These are phyloP conservation scores for Funneliformis mosseae DNA, from an alignment of 192 early-diverging fungal species.

Conservation along the genomic window DNA sequence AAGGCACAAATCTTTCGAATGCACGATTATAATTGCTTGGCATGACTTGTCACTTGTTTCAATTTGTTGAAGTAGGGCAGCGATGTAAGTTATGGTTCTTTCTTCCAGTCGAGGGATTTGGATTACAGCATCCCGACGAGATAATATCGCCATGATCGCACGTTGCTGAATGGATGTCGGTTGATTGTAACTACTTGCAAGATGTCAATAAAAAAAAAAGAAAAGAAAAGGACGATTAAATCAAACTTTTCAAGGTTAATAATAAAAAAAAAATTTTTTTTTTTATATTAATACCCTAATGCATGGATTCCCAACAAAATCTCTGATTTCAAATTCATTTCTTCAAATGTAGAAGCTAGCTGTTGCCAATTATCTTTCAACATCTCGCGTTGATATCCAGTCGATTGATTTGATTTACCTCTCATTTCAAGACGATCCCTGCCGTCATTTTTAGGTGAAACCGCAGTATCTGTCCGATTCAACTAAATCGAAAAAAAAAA, in stretches of 20 bases:
- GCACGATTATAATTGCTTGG: constrained; percentile 24
- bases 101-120: constrained; percentile 23
- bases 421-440: neutral
- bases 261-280: neutral
- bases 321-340: constrained; percentile 23
- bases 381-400: constrained; percentile 4
- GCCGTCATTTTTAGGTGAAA: neutral
- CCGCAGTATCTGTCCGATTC: neutral
- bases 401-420: neutral
- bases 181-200: constrained; percentile 3
- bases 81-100: constrained; percentile 9
- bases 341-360: constrained; percentile 13
- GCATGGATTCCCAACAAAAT: constrained; percentile 17
- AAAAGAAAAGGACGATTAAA: neutral
- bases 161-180: constrained; percentile 29
- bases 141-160: neutral
- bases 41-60: constrained; percentile 2
- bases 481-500: neutral
- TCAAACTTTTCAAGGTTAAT: neutral
- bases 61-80: constrained; percentile 25
- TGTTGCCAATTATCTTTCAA: constrained; percentile 23
- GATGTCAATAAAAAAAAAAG: no score
- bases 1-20: constrained; percentile 21
- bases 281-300: constrained; percentile 4
- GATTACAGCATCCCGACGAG: constrained; percentile 16